Evolutionary conservation across 2,329 filamentous ascomycete species (phyloP).

Genomic region (Scedosporium minutisporum): DNA sequence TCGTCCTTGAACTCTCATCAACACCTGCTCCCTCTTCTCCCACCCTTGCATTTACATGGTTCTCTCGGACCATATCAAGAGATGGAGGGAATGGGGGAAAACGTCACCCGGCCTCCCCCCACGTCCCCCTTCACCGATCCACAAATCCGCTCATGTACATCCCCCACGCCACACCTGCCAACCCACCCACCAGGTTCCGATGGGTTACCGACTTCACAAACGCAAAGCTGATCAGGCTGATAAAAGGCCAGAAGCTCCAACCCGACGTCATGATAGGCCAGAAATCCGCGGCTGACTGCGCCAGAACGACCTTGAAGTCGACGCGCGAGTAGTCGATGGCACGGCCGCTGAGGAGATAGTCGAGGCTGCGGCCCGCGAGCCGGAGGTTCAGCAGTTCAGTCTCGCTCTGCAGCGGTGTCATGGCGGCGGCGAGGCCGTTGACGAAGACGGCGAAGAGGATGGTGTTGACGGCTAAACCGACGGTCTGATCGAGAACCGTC

Average conservation of each 20-base stretch:
- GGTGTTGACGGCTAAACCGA: conserved; percentile 57
- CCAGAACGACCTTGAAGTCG: conserved; percentile 33
- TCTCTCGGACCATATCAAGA: no score
- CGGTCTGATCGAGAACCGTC: conserved; percentile 57
- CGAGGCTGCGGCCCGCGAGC: conserved; percentile 18
- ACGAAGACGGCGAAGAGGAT: conserved; percentile 52
- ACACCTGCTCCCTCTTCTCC: no score
- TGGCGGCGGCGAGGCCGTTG: conserved; percentile 43
- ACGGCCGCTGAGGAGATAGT: conserved; percentile 24
- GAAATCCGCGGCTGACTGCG: conserved; percentile 44
- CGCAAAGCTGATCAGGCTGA: conserved; percentile 62
- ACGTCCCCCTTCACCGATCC: conserved; percentile 6
- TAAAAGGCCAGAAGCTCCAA: conserved; percentile 58
- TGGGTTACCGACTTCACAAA: conserved; percentile 60
- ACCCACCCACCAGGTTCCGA: conserved; percentile 59
- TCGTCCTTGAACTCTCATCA: no score
- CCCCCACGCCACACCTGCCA: conserved; percentile 65
- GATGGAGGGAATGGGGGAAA: no score
- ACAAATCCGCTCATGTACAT: conserved; percentile 53
- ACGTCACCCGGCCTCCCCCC: no score
- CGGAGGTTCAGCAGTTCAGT: conserved; percentile 13
- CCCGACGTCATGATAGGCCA: conserved; percentile 57
- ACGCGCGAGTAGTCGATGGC: conserved; percentile 36
- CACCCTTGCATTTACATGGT: no score
- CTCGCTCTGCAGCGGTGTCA: conserved; percentile 25